These are phyloP conservation scores for Podospora pseudocomata DNA, from an alignment of 495 filamentous ascomycete species.

Conservation along the genomic window DNA sequence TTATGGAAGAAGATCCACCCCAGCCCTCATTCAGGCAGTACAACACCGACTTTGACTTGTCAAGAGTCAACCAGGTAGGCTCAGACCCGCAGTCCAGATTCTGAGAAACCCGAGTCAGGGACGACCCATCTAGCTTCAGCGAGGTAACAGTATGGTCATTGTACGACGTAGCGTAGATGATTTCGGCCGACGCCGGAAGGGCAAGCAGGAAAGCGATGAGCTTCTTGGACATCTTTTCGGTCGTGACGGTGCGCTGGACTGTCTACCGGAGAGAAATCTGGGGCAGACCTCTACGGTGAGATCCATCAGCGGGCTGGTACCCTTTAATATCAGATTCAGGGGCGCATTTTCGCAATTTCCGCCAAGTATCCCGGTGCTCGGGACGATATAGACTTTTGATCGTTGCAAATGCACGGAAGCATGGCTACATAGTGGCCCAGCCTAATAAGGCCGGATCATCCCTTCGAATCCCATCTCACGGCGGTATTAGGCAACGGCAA, in stretches of 20 bases:
- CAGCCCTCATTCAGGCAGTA: conserved; percentile 60
- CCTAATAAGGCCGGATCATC: background rate
- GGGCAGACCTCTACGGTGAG: background rate
- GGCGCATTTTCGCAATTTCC: background rate
- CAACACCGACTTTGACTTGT: conserved; percentile 43
- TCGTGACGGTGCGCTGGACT: background rate
- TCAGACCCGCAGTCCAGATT: conserved; percentile 50
- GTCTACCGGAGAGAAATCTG: background rate
- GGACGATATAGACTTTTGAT: background rate
- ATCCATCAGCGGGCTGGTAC: background rate
- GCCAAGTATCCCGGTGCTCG: background rate
- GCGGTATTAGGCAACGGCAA: background rate
- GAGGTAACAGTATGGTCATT: conserved; percentile 52
- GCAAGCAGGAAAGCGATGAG: conserved; percentile 32
- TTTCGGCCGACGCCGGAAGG: conserved; percentile 35
- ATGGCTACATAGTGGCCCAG: background rate
- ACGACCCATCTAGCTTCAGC: conserved; percentile 41
- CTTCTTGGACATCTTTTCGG: background rate
- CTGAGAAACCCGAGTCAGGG: conserved; percentile 36
- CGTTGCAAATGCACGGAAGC: background rate
- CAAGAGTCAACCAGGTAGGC: conserved; percentile 57
- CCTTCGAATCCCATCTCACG: background rate
- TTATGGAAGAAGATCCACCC: conserved; percentile 36
- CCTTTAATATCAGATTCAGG: background rate
- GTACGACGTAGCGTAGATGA: conserved; percentile 61